Evolutionary conservation across 768 basidiomycete genomes (phyloP).

Genomic region (Ramaria rubella): DNA sequence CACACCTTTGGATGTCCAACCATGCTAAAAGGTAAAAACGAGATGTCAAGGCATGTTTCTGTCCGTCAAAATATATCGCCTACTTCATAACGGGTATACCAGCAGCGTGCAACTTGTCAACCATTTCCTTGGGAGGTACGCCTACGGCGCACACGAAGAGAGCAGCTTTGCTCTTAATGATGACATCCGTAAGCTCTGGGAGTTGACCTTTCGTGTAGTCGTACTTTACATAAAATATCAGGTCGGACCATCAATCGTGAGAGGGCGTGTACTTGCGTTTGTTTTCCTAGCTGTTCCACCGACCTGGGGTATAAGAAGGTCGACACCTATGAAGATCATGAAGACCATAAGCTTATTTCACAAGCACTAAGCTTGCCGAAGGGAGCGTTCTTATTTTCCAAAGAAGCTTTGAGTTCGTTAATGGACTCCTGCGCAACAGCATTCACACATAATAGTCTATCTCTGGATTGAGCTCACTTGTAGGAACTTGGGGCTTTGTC

Average conservation of each 20-base stretch:
- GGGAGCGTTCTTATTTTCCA: conserved; percentile 70
- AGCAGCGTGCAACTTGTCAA: conserved; percentile 74
- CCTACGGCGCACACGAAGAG: conserved; percentile 83
- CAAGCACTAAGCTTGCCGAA: conserved; percentile 34
- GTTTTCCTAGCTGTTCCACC: conserved; percentile 82
- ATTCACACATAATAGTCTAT: neutral
- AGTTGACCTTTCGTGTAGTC: conserved; percentile 80
- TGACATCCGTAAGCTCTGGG: conserved; percentile 68
- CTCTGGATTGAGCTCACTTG: conserved; percentile 25
- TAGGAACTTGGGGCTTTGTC: conserved; percentile 67
- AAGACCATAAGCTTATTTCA: neutral
- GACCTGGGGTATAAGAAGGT: conserved; percentile 75
- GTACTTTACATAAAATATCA: conserved; percentile 27
- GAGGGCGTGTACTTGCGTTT: conserved; percentile 37
- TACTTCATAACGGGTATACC: conserved; percentile 84
- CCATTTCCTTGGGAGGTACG: conserved; percentile 76
- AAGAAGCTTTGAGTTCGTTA: conserved; percentile 63
- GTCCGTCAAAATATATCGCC: conserved; percentile 19
- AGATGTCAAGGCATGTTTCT: neutral
- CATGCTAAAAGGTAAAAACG: conserved; percentile 43
- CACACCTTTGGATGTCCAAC: conserved; percentile 76
- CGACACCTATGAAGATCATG: conserved; percentile 49
- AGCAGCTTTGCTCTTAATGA: conserved; percentile 63
- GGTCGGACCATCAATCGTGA: neutral
- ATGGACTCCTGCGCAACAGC: conserved; percentile 37